Conservation (phyloP, 1,139 yeast species). For the Lodderomyces oxycetoniae region DNA sequence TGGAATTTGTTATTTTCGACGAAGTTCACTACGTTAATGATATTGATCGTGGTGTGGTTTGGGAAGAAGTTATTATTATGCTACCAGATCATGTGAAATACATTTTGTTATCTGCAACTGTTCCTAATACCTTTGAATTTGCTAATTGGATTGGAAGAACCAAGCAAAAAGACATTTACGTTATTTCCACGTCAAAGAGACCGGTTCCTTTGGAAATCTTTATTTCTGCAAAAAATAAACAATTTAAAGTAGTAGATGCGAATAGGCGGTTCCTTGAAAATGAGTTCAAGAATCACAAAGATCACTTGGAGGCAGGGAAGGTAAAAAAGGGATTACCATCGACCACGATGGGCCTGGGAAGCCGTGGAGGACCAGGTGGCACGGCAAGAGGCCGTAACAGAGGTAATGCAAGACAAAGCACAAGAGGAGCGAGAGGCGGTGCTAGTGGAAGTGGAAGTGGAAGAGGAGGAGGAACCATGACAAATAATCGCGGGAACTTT, state of each 20-base stretch:
- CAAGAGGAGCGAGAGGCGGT: slow-evolving; percentile 23
- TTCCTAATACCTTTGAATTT: slow-evolving; percentile 94
- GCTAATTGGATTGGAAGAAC: slow-evolving; percentile 99
- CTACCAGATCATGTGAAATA: slow-evolving; percentile 92
- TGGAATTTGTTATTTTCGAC: slow-evolving; percentile 94
- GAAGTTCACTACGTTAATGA: slow-evolving; percentile 98
- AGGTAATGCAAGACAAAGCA: slow-evolving; percentile 21
- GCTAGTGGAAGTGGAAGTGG: slow-evolving; percentile 24
- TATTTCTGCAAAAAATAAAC: slow-evolving; percentile 66
- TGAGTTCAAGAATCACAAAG: slow-evolving; percentile 62
- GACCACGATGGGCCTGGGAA: slow-evolving; percentile 38
- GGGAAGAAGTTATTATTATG: slow-evolving; percentile 98
- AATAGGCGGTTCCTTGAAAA: slow-evolving; percentile 61
- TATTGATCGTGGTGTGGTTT: slow-evolving; percentile 95
- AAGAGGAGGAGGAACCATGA: slow-evolving; percentile 18
- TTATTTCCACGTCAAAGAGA: slow-evolving; percentile 90
- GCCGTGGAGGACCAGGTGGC: slow-evolving; percentile 45
- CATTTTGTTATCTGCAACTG: slow-evolving; percentile 88
- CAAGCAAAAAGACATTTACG: slow-evolving; percentile 90
- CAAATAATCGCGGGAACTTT: slow-evolving; percentile 23
- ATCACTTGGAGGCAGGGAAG: slow-evolving; percentile 33
- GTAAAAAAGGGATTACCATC: slow-evolving; percentile 30
- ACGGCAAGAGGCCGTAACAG: slow-evolving; percentile 31
- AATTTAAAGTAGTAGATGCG: slow-evolving; percentile 71
- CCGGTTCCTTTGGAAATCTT: slow-evolving; percentile 92